Evolutionary conservation across 371 early-diverging fungal species (phyloP).

Genomic region (Fennellomyces sp.): DNA sequence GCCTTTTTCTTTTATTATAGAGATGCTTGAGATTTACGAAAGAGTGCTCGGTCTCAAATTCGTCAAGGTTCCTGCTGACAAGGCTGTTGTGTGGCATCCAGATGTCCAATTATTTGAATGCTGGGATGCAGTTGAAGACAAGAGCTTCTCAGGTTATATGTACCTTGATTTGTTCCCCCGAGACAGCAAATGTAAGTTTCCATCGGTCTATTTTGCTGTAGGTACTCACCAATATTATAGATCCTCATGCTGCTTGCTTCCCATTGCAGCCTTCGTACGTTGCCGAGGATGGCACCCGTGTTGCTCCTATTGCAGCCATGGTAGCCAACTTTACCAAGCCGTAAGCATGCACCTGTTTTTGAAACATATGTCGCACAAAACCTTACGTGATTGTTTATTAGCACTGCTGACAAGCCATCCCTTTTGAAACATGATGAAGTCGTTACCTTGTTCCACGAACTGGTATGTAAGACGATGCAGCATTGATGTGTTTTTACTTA

Average conservation of each 20-base stretch:
- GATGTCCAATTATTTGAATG: conserved; percentile 76
- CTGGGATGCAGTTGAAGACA: conserved; percentile 59
- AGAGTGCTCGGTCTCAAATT: conserved; percentile 67
- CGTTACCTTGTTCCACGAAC: conserved; percentile 76
- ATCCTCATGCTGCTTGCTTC: conserved; percentile 77
- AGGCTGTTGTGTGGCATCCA: conserved; percentile 67
- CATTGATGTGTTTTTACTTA: conserved; percentile 8
- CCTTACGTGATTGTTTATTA: conserved; percentile 10
- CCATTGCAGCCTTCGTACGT: conserved; percentile 67
- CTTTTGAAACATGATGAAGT: conserved; percentile 86
- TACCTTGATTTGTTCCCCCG: conserved; percentile 82
- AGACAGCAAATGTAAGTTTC: conserved; percentile 62
- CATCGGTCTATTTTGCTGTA: not conserved
- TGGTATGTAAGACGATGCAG: conserved; percentile 31
- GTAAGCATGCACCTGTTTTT: conserved; percentile 19
- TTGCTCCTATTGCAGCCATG: conserved; percentile 79
- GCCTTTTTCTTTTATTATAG: conserved; percentile 21
- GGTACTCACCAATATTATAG: conserved; percentile 29
- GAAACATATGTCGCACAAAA: not conserved
- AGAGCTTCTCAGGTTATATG: conserved; percentile 73
- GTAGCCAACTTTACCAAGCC: conserved; percentile 86
- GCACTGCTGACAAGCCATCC: conserved; percentile 72
- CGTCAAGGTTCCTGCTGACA: conserved; percentile 55
- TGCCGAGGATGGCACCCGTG: conserved; percentile 49
- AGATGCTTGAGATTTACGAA: conserved; percentile 76